Evolutionary conservation across 495 filamentous ascomycete species (phyloP), one percentile per base, ranked within the genome.

Genomic region (Halenospora varia): DNA sequence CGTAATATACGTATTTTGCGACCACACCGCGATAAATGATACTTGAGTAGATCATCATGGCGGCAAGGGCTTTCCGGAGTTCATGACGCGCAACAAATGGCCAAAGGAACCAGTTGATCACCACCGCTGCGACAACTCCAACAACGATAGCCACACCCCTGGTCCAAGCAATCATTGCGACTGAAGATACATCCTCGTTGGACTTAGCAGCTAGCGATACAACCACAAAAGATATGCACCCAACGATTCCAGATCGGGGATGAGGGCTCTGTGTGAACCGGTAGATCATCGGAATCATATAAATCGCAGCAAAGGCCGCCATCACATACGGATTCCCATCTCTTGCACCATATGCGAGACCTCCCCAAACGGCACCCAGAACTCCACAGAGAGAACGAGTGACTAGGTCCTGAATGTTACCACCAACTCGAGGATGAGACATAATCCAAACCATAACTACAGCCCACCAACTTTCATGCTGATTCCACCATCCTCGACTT

Each of bases 11-110:
- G 46, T 83, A 84, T 66, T 70, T 80, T 13, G 78, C 74, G n/a
- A 84, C 73, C 45, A 82, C 76, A 48, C 73, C 73, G 55, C 70
- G 66, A 62, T 83, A 84, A 13, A 81, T 70, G 55, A 83, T 76
- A 35, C 77, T 78, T 23, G 71, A 68, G 59, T 82, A 80, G 13
- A 84, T 72, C 56, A 83, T 69, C 77, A 80, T 83, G 8, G 72
- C 59, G 8, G 79, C 74, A 4, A 82, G 53, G 0, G 79, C 76
- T 55, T 83, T 82, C 24, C 81, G 66, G 17, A 84, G 71, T 56
- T 84, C 80, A 62, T 83, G 80, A 8, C 81, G 68, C 18, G 81
- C 81, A 3, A 84, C 72, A 48, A 84, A 84, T 41, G 81, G 81
- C 81, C 81, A 84, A 18, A 84, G 68, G 8, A 80, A 51, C 81